Percentiles rank a stretch among this genome's conserved stretches.
These are phyloP conservation scores for Trichoderma asperellum DNA, from an alignment of 2,329 filamentous ascomycete genomes.

Conservation along the genomic window DNA sequence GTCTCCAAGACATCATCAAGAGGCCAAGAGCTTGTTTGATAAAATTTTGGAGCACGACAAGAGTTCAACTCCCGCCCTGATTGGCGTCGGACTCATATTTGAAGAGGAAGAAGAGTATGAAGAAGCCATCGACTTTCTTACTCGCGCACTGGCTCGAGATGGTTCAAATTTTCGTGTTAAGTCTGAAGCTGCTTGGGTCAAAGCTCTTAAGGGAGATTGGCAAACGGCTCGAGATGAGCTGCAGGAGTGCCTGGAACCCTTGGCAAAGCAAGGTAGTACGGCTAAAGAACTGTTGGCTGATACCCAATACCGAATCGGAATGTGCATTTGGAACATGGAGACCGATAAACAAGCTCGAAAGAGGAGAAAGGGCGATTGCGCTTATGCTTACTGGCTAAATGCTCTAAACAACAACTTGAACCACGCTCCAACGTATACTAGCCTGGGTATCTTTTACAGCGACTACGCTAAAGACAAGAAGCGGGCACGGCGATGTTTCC, in stretches of 20 bases:
- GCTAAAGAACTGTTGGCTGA: constrained; percentile 77
- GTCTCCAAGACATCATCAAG: constrained; percentile 83
- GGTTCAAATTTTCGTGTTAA: constrained; percentile 75
- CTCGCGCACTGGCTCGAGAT: constrained; percentile 74
- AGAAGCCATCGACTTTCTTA: constrained; percentile 79
- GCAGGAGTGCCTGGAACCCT: constrained; percentile 66
- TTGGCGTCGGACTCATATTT: constrained; percentile 87
- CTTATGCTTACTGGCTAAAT: constrained; percentile 81
- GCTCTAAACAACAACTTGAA: constrained; percentile 86
- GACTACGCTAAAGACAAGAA: constrained; percentile 89
- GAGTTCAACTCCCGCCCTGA: constrained; percentile 77
- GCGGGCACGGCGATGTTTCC: constrained; percentile 87
- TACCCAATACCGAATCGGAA: constrained; percentile 83
- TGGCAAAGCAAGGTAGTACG: constrained; percentile 62
- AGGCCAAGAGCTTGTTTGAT: constrained; percentile 86
- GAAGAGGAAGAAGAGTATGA: constrained; percentile 91
- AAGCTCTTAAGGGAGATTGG: constrained; percentile 79
- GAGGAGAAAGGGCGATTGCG: constrained; percentile 68
- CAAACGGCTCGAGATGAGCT: constrained; percentile 69
- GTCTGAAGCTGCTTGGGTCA: constrained; percentile 91
- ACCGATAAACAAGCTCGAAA: constrained; percentile 74
- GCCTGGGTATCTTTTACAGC: constrained; percentile 84
- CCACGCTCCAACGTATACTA: constrained; percentile 89
- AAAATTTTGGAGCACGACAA: constrained; percentile 75
- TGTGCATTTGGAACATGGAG: constrained; percentile 85